Evolutionary conservation across 176 grass and related monocot species (phyloP).

Genomic region (Phoenix roebelenii): DNA sequence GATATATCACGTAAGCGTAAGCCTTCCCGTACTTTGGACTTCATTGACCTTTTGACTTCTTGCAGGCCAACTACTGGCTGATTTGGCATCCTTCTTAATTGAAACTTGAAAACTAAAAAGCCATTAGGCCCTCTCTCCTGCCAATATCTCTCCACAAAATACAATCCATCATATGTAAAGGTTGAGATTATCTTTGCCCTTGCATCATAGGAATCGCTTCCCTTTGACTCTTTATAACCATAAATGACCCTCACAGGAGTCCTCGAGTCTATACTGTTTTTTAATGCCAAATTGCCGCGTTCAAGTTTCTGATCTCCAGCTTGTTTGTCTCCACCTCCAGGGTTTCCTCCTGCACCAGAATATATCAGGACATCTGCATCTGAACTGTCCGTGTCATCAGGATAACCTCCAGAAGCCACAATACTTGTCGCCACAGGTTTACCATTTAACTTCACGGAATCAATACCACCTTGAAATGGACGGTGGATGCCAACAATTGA

Average conservation of each 20-base stretch:
- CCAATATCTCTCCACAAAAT: slow-evolving; percentile 41
- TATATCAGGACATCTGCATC: slow-evolving; percentile 72
- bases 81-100: slow-evolving; percentile 36
- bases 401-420: slow-evolving; percentile 62
- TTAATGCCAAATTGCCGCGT: slow-evolving; percentile 52
- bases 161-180: slow-evolving; percentile 68
- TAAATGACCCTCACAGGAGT: slow-evolving; percentile 70
- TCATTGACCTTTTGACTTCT: slow-evolving; percentile 32
- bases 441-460: slow-evolving; percentile 27
- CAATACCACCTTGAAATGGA: slow-evolving; percentile 53
- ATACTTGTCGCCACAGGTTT: slow-evolving; percentile 51
- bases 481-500: slow-evolving; percentile 61
- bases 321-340: slow-evolving; percentile 31
- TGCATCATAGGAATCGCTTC: slow-evolving; percentile 15
- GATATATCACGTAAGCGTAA: slow-evolving; percentile 49
- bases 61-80: slow-evolving; percentile 56
- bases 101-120: slow-evolving; percentile 45
- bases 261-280: slow-evolving; percentile 47
- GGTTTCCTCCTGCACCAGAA: slow-evolving; percentile 60
- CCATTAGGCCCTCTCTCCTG: slow-evolving; percentile 20
- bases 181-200: slow-evolving; percentile 32
- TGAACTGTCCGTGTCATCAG: slow-evolving; percentile 47
- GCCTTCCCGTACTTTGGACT: slow-evolving; percentile 27
- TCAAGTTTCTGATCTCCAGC: slow-evolving; percentile 62
- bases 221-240: slow-evolving; percentile 34